Evolutionary conservation across 805 yeast genomes (phyloP), one percentile per base, ranked within the genome.

Genomic region (Metschnikowia bowlesiae): DNA sequence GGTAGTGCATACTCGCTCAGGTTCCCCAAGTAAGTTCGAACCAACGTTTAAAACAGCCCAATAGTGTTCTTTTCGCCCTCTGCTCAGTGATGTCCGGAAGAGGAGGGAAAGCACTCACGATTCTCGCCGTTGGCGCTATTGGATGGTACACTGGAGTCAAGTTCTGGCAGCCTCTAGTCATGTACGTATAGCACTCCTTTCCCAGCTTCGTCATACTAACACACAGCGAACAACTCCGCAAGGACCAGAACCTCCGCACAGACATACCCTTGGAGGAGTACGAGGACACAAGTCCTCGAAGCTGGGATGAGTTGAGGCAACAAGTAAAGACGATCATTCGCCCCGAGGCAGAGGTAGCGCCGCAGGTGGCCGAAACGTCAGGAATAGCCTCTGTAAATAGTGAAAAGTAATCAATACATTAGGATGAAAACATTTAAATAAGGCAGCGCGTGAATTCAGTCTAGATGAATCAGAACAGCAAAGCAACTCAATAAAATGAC

Each of bases 141-240:
- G 66, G 75, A 49, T 71, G 75, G 74, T 73, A 73, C 50, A 64
- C 74, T 16, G 88, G 87, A 2, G 67, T 81, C 49, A 80, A 77
- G 61, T 87, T 87, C 67, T 87, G 88, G 72, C 84, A 84, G 57
- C 95, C 95, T 2, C 64, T 87, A 14, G 78, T 87, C 3, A 76
- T 86, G 83, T 79, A 71, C 60, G 84, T 78, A 44, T 26, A 16
- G 14, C 10, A 29, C 11, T 29, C n/a, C 14, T 13, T 18, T 9
- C 16, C 22, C n/a, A 10, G 22, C 26, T 37, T 37, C 14, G 30
- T 30, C 49, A 16, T 44, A 58, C 58, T 46, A 44, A 50, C 48
- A 7, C 5, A 9, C 49, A 80, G 84, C 31, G 90, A 84, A 43
- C 84, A 78, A 54, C 71, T 87, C 51, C 73, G 76, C 57, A 79